Evolutionary conservation across 116 monocot species (phyloP).

Genomic region (Cymodocea nodosa): DNA sequence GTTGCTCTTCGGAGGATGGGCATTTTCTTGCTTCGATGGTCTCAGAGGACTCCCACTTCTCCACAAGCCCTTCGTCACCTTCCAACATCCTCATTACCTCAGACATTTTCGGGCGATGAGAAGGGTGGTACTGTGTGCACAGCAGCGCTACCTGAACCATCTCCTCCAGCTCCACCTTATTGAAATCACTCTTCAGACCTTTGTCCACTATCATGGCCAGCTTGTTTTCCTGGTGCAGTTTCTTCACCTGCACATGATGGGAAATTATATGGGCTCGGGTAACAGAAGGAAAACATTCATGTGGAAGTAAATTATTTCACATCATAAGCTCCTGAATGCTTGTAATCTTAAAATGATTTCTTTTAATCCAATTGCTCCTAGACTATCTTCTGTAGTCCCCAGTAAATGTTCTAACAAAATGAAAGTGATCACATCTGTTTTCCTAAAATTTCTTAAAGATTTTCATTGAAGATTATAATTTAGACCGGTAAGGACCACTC

Average conservation of each 20-base stretch:
- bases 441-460: too few relatives aligned
- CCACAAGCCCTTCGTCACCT: constrained; percentile 82
- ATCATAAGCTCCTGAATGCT: too few relatives aligned
- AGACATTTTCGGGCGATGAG: constrained; percentile 84
- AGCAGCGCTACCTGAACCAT: constrained; percentile 90
- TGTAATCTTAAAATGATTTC: too few relatives aligned
- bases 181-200: constrained; percentile 56
- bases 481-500: too few relatives aligned
- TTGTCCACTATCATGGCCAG: constrained; percentile 68
- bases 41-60: constrained; percentile 86
- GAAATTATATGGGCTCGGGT: too few relatives aligned
- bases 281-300: too few relatives aligned
- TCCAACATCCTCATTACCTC: constrained; percentile 93
- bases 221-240: constrained; percentile 69
- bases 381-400: too few relatives aligned
- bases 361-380: too few relatives aligned
- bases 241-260: constrained; percentile 50
- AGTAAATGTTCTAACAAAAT: too few relatives aligned
- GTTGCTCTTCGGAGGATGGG: constrained; percentile 35
- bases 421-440: too few relatives aligned
- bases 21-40: constrained; percentile 34
- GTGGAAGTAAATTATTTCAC: too few relatives aligned
- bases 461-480: too few relatives aligned
- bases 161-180: constrained; percentile 73
- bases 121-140: constrained; percentile 75